Percentiles rank a stretch among this genome's conserved stretches.
Evolutionary conservation across 352 stramenopile species (phyloP).

Genomic region (Globisporangium takayamanum): DNA sequence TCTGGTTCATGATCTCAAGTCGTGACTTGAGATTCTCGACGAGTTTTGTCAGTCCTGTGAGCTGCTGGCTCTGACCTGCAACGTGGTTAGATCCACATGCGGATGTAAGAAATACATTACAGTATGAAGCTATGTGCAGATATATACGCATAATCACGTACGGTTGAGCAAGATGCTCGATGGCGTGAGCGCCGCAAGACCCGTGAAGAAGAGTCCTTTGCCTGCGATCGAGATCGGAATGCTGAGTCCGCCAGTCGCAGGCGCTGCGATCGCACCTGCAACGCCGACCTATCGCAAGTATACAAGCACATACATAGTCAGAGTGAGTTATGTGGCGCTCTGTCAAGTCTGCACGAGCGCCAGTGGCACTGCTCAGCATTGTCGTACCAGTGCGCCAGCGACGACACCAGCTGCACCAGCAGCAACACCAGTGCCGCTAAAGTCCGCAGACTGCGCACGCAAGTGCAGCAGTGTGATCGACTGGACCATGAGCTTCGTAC

Average conservation of each 20-base stretch:
- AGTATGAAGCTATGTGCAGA: too few relatives aligned
- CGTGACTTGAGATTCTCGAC: slow-evolving; percentile 78
- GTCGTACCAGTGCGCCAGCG: slow-evolving; percentile 60
- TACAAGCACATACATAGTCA: not conserved
- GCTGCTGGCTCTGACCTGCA: slow-evolving; percentile 77
- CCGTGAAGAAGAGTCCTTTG: slow-evolving; percentile 81
- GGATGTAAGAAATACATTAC: not conserved
- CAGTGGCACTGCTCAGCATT: not conserved
- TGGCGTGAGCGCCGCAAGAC: slow-evolving; percentile 66
- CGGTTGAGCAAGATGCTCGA: slow-evolving; percentile 84
- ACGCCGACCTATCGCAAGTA: slow-evolving; percentile 37
- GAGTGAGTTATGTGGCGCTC: too few relatives aligned
- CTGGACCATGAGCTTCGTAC: slow-evolving; percentile 82
- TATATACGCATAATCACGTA: slow-evolving; percentile 25
- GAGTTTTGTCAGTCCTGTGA: slow-evolving; percentile 63
- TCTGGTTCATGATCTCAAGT: slow-evolving; percentile 84
- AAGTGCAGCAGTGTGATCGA: slow-evolving; percentile 83
- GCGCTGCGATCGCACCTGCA: slow-evolving; percentile 66
- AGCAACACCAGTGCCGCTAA: slow-evolving; percentile 80
- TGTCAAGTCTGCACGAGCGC: not conserved
- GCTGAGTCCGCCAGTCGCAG: slow-evolving; percentile 74
- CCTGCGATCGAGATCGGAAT: slow-evolving; percentile 75
- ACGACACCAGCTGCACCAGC: slow-evolving; percentile 73
- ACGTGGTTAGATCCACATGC: too few relatives aligned
- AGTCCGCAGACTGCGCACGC: slow-evolving; percentile 69